A percentile compares a stretch with the other conserved stretches of the same genome.
Conservation (phyloP, 371 early-diverging fungal species). For the Mortierella sp. region DNA sequence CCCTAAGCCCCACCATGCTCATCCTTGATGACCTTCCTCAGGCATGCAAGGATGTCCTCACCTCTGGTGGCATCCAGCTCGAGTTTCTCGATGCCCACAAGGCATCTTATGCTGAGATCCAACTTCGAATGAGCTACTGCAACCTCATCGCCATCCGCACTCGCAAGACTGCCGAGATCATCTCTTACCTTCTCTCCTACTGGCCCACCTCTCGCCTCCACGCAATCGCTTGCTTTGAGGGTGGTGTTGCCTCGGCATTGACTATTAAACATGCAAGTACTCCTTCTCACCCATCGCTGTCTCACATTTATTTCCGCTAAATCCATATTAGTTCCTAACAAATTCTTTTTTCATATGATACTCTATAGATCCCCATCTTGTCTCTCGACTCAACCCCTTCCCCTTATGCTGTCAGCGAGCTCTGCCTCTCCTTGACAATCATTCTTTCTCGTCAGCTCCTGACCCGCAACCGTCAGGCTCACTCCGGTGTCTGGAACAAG, state of each 20-base stretch:
- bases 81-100: constrained; percentile 56
- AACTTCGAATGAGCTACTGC: constrained; percentile 56
- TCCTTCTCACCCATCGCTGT: background rate
- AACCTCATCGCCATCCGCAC: constrained; percentile 56
- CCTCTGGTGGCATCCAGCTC: constrained; percentile 48
- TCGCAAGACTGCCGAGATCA: constrained; percentile 56
- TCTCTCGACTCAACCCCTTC: constrained; percentile 53
- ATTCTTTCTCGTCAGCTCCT: constrained; percentile 54
- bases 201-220: constrained; percentile 57
- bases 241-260: constrained; percentile 52
- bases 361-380: constrained; percentile 44
- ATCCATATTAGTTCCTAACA: background rate
- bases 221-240: constrained; percentile 56
- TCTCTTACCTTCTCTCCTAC: constrained; percentile 55
- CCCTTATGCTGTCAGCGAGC: constrained; percentile 56
- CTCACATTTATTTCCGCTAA: background rate
- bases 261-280: constrained; percentile 51
- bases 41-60: constrained; percentile 51
- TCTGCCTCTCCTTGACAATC: constrained; percentile 56
- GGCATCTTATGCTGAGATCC: constrained; percentile 56
- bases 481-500: constrained; percentile 51
- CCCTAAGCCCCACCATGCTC: constrained; percentile 51
- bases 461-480: constrained; percentile 46
- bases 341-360: background rate
- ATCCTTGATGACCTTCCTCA: constrained; percentile 56